Conservation (phyloP, 805 yeast genomes). For the Monosporozyma unispora region DNA sequence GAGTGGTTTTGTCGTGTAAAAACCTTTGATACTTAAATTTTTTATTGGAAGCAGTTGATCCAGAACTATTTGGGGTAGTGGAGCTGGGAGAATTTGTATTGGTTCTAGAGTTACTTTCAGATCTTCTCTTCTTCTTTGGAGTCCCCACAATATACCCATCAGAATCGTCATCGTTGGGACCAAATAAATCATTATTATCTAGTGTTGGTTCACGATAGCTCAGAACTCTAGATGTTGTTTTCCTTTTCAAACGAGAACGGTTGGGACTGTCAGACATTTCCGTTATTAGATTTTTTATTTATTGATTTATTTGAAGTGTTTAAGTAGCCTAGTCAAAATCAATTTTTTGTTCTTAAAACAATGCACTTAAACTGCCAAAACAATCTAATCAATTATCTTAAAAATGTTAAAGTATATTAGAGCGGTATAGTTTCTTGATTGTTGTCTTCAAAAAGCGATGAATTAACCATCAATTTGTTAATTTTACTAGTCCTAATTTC, state of each 20-base stretch:
- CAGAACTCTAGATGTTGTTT: neutral
- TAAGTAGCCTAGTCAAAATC: neutral
- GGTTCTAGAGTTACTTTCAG: neutral
- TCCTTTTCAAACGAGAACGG: neutral
- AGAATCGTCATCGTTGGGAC: neutral
- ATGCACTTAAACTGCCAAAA: too few relatives aligned
- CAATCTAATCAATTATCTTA: too few relatives aligned
- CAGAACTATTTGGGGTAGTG: neutral
- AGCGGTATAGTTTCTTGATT: too few relatives aligned
- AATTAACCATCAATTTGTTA: too few relatives aligned
- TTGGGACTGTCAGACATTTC: conserved; percentile 2
- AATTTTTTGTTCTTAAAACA: neutral
- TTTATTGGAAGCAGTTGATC: neutral
- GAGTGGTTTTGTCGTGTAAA: conserved; percentile 15
- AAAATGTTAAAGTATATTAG: too few relatives aligned
- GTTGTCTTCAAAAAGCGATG: too few relatives aligned
- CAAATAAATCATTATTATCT: neutral
- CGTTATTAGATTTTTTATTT: neutral
- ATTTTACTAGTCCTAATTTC: too few relatives aligned
- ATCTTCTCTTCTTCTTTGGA: neutral
- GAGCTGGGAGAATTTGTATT: neutral
- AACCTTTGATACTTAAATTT: conserved; percentile 14
- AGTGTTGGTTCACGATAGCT: neutral
- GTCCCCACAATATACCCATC: neutral
- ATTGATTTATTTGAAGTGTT: neutral